Conservation (phyloP, 2,329 filamentous ascomycete species). For the Hymenoscyphus salicellus region DNA sequence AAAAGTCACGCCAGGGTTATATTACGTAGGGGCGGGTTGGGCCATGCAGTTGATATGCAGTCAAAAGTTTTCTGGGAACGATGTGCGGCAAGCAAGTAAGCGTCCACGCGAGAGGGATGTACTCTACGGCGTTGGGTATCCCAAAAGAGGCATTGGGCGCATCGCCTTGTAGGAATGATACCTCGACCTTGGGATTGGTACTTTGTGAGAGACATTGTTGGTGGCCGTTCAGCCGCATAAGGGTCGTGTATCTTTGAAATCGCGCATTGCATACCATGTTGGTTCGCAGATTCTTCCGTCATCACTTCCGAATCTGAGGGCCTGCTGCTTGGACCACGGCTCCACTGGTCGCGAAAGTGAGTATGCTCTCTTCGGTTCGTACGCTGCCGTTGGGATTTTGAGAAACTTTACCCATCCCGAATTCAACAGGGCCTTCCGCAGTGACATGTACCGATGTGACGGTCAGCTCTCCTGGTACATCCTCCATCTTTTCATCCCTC, state of each 20-base stretch:
- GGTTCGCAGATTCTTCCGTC: background rate
- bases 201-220: too few relatives aligned
- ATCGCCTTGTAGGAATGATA: background rate
- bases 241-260: background rate
- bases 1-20: background rate
- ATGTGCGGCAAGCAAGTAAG: background rate
- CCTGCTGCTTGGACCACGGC: constrained; percentile 4
- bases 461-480: constrained; percentile 47
- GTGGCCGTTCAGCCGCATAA: background rate
- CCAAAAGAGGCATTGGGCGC: background rate
- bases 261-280: background rate
- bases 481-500: constrained; percentile 53
- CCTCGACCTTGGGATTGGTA: too few relatives aligned
- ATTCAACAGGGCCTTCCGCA: constrained; percentile 19
- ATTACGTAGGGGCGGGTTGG: background rate
- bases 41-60: background rate
- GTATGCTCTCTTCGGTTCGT: constrained; percentile 42
- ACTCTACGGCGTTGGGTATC: background rate
- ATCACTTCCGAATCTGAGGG: background rate
- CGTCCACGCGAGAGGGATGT: background rate
- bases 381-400: constrained; percentile 23
- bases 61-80: constrained; percentile 1
- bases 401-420: constrained; percentile 21
- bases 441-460: constrained; percentile 22
- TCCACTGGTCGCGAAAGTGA: constrained; percentile 52